phyloP scores from a whole-genome alignment of 371 early-diverging fungal genomes.

The Apophysomyces sp. region DNA sequence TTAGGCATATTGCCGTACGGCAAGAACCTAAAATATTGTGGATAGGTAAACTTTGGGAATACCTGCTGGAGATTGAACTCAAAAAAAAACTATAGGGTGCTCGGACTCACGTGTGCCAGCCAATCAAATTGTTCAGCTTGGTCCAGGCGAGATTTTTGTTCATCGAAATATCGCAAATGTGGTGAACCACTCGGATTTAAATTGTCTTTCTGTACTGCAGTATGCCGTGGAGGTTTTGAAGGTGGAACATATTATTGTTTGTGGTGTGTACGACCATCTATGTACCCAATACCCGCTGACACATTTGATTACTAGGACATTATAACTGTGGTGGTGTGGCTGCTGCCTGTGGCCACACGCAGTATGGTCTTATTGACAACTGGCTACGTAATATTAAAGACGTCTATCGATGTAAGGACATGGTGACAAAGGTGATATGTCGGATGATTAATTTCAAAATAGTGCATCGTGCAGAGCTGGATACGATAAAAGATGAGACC shows the following conservation, averaged over 20 bases:
- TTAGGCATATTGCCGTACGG: constrained; percentile 55
- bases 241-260: constrained; percentile 91
- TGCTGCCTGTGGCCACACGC: constrained; percentile 59
- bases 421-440: not conserved
- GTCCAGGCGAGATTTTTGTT: constrained; percentile 91
- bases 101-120: constrained; percentile 90
- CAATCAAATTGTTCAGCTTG: constrained; percentile 57
- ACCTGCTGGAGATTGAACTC: not conserved
- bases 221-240: constrained; percentile 90
- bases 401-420: constrained; percentile 56
- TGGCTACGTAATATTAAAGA: constrained; percentile 83
- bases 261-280: constrained; percentile 49
- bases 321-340: constrained; percentile 88
- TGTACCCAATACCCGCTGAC: not conserved
- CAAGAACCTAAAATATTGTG: constrained; percentile 90
- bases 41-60: constrained; percentile 64
- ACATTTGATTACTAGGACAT: constrained; percentile 54
- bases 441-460: not conserved
- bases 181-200: constrained; percentile 76
- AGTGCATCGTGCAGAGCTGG: constrained; percentile 53
- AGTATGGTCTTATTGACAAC: constrained; percentile 81
- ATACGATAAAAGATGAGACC: constrained; percentile 36
- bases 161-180: constrained; percentile 97
- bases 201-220: constrained; percentile 83
- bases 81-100: constrained; percentile 49